phyloP scores from a whole-genome alignment of 2,329 filamentous ascomycete genomes.

The Paraconiothyrium sp. region DNA sequence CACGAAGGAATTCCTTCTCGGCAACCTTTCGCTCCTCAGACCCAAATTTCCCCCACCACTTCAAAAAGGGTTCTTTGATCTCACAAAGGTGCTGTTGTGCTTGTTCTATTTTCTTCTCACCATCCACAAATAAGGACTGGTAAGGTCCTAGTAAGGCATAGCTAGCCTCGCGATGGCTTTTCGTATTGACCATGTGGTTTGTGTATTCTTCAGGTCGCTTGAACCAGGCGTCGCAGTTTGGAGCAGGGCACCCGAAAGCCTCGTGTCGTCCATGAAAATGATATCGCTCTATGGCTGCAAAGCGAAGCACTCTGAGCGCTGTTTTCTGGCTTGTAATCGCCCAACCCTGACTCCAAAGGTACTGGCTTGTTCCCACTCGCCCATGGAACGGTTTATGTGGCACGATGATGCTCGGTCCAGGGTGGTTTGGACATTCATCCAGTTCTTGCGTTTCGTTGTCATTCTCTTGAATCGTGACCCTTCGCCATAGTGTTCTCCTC shows the following conservation, averaged over 20 bases:
- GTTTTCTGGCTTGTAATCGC: neutral
- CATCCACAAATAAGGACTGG: conserved; percentile 7
- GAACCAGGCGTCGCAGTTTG: conserved; percentile 15
- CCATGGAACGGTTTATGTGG: conserved; percentile 20
- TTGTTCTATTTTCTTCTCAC: neutral
- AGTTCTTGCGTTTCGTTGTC: conserved; percentile 11
- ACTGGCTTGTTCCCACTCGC: conserved; percentile 11
- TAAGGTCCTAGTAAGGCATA: conserved; percentile 1
- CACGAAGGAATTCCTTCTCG: conserved; percentile 8
- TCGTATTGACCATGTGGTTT: neutral
- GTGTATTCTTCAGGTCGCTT: conserved; percentile 13
- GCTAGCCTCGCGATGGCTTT: neutral
- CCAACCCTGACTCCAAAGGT: neutral
- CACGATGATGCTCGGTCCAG: conserved; percentile 15
- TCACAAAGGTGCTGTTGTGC: neutral
- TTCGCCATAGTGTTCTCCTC: conserved; percentile 19
- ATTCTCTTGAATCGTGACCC: conserved; percentile 2
- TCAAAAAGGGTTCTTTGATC: neutral
- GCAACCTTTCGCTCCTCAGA: conserved; percentile 8
- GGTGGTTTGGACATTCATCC: conserved; percentile 8
- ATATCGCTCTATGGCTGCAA: conserved; percentile 5
- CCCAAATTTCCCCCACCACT: neutral
- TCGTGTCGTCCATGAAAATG: conserved; percentile 14
- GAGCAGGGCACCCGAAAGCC: conserved; percentile 12
- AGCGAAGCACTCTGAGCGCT: neutral